Conservation (phyloP, 441 rosid genomes). For the Omphalea diandra region DNA sequence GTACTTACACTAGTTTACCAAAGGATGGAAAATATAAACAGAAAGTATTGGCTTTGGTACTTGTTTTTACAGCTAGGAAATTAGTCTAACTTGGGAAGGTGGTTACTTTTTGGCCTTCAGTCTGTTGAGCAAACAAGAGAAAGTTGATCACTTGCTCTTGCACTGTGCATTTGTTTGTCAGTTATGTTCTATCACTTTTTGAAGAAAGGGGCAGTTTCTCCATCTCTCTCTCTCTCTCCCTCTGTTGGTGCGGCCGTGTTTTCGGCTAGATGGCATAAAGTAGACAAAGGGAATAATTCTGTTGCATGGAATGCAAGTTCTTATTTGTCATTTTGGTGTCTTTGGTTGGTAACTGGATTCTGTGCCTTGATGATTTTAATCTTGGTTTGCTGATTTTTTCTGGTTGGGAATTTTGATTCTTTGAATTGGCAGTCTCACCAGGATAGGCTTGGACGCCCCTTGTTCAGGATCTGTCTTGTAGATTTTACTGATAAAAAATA, state of each 20-base stretch:
- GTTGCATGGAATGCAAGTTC: not conserved
- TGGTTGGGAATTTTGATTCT: not conserved
- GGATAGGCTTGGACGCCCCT: not conserved
- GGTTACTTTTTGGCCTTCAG: not conserved
- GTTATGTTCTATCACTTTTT: too few relatives aligned
- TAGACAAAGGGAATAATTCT: not conserved
- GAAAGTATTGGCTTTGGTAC: not conserved
- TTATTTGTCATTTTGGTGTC: not conserved
- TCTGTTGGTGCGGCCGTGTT: not conserved
- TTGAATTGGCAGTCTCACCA: not conserved
- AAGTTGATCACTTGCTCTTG: not conserved
- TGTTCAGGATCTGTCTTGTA: not conserved
- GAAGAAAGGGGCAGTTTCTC: not conserved
- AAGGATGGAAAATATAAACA: not conserved
- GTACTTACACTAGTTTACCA: not conserved
- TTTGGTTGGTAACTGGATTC: not conserved
- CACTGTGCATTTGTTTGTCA: not conserved
- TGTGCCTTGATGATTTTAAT: not conserved
- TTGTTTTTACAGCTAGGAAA: not conserved
- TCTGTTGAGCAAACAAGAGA: not conserved
- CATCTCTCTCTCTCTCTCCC: too few relatives aligned
- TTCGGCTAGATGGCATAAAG: not conserved
- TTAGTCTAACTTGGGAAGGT: not conserved
- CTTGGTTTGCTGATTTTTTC: not conserved
- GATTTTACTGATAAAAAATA: too few relatives aligned